A percentile compares a stretch with the other conserved stretches of the same genome.
phyloP scores from a whole-genome alignment of 805 yeast genomes.

The Yamadazyma paraphyllophila region DNA sequence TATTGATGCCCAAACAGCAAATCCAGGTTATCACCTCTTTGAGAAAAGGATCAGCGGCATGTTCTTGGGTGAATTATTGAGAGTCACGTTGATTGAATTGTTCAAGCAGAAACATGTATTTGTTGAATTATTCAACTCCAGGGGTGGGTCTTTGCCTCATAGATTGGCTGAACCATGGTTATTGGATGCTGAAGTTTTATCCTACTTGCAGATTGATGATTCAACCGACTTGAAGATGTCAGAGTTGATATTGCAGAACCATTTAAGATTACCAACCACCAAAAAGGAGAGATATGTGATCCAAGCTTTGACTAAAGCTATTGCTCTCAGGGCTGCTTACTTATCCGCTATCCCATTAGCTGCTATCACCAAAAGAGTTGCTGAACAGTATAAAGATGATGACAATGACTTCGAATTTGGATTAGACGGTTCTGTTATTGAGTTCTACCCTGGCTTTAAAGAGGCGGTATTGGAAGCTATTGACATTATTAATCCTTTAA shows the following conservation, averaged over 20 bases:
- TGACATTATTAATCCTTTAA: conserved; percentile 64
- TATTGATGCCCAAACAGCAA: conserved; percentile 72
- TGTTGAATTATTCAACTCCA: conserved; percentile 44
- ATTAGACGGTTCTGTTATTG: conserved; percentile 93
- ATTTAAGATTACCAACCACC: conserved; percentile 67
- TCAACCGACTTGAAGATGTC: conserved; percentile 70
- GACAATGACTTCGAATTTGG: conserved; percentile 82
- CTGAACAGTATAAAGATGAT: conserved; percentile 48
- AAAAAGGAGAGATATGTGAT: conserved; percentile 70
- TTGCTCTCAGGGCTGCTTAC: conserved; percentile 86
- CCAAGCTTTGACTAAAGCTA: conserved; percentile 71
- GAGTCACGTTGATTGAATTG: conserved; percentile 71
- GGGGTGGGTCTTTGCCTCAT: conserved; percentile 51
- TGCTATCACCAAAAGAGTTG: conserved; percentile 73
- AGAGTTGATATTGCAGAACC: conserved; percentile 62
- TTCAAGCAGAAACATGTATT: conserved; percentile 59
- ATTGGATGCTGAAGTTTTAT: conserved; percentile 78
- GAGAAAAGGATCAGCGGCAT: conserved; percentile 91
- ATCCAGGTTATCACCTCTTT: conserved; percentile 85
- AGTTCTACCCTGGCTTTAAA: conserved; percentile 88
- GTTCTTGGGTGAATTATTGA: conserved; percentile 87
- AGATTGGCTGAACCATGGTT: conserved; percentile 75
- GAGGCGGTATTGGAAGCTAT: conserved; percentile 78
- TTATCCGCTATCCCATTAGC: conserved; percentile 88
- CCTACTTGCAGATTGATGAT: conserved; percentile 82